Percentiles rank a stretch among this genome's conserved stretches.
Conservation (phyloP, 2,329 filamentous ascomycete genomes). For the Ilyonectria sp. region DNA sequence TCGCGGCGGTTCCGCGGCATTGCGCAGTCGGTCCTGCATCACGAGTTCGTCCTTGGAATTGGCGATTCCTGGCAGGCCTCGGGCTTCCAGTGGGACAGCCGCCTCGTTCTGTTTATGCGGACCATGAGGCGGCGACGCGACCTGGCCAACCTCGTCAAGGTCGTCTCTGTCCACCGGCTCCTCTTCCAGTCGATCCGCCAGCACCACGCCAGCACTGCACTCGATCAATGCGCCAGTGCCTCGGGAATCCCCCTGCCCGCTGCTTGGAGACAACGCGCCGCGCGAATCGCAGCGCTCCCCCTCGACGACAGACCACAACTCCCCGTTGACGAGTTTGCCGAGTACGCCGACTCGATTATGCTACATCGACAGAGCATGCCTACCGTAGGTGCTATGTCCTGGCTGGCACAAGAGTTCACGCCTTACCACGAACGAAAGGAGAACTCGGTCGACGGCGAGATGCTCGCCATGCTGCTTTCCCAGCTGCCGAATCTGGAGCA, state of each 20-base stretch:
- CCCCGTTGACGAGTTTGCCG: not conserved
- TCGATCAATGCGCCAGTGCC: not conserved
- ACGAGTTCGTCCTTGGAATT: constrained; percentile 27
- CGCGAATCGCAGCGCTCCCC: not conserved
- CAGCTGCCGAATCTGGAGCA: constrained; percentile 7
- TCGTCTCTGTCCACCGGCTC: not conserved
- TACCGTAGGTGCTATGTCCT: no score
- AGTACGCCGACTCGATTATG: no score
- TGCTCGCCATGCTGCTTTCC: constrained; percentile 13
- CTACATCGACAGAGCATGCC: not conserved
- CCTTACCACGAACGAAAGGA: not conserved
- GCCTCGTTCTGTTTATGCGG: constrained; percentile 19
- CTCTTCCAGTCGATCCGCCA: not conserved
- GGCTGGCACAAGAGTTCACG: not conserved
- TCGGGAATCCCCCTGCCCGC: not conserved
- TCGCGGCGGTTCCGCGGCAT: constrained; percentile 5
- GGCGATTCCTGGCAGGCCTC: constrained; percentile 7
- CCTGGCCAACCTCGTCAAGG: constrained; percentile 7
- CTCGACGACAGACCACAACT: no score
- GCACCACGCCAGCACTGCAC: not conserved
- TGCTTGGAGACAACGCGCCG: constrained; percentile 6
- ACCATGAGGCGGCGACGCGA: constrained; percentile 12
- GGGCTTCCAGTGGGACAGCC: not conserved
- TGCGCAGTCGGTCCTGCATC: constrained; percentile 8
- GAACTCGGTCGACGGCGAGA: not conserved